Base-by-base conservation (phyloP, 139 green algal genomes). In the Closterium sp. region DNA sequence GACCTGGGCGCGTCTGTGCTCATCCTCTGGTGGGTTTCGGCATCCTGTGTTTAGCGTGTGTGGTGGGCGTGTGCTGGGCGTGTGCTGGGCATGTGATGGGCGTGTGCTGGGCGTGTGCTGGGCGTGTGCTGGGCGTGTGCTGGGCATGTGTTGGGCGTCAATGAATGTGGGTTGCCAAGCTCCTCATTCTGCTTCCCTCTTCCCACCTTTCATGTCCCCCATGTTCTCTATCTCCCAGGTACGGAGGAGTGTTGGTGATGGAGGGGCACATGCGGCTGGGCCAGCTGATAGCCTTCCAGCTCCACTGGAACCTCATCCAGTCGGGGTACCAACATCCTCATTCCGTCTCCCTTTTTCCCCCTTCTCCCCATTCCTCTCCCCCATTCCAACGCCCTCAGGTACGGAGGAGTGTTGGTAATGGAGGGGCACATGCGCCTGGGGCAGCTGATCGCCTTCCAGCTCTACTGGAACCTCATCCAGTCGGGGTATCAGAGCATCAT, bases 1-100 rank as follows among this genome's bases (percentile, higher is more conserved):
- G 95, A 96, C 73, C 94, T 96, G 42, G 95, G 95, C 0, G 93
- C 94, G 1, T 88, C 85, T 24, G 94, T 96, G 31, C 86, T 96
- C 28, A 96, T 96, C 30, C 92, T 96, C 21, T 96, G 94, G 92
- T 96, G 90, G 31, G 88, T 24, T 70, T 38, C 32, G 2, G 10
- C 45, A n/a, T n/a, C n/a, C n/a, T n/a, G n/a, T n/a, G n/a, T n/a
- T n/a, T n/a, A n/a, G n/a, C n/a, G n/a, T n/a, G n/a, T 19, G 45
- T 70, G 45, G 3, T 19, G 11, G 45, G 45, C 6, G 45, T 70
- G 10, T 13, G 45, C 5, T 7, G 10, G 84, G 1, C 4, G 19
- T 85, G 1, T 90, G 42, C 1, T 90, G 42, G 21, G 32, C 34
- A n/a, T 90, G 4, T 85, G 87, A 5, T 70, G 34, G 22, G 38